phyloP scores from a whole-genome alignment of 2,329 filamentous ascomycete genomes.

The Xylaria arbuscula region DNA sequence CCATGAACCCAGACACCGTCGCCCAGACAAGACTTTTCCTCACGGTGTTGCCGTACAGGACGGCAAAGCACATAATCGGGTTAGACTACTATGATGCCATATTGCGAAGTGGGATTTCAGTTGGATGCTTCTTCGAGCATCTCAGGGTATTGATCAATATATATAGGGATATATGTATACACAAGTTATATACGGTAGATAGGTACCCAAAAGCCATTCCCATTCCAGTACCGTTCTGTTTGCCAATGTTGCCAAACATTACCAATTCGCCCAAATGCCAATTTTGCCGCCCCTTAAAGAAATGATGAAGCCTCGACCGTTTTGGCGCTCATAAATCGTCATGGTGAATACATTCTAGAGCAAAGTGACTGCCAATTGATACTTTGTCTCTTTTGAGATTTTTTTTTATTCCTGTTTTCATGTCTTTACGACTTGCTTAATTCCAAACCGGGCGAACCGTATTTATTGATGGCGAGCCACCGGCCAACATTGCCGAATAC shows the following conservation, averaged over 20 bases:
- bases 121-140: neutral
- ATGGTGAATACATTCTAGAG: constrained; percentile 8
- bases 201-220: neutral
- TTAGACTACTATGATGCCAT: too few relatives aligned
- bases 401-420: neutral
- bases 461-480: constrained; percentile 70
- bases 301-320: constrained; percentile 9
- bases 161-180: constrained; percentile 10
- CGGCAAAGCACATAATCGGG: neutral
- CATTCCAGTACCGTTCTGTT: neutral
- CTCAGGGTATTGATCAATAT: constrained; percentile 7
- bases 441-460: constrained; percentile 57
- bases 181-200: constrained; percentile 16
- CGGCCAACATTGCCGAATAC: constrained; percentile 97
- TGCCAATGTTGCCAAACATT: constrained; percentile 3
- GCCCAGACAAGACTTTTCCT: too few relatives aligned
- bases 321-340: constrained; percentile 21
- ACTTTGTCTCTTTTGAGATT: neutral
- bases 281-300: constrained; percentile 8
- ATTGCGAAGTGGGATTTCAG: neutral
- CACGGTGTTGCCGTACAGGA: too few relatives aligned
- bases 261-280: constrained; percentile 22
- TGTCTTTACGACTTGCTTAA: constrained; percentile 51
- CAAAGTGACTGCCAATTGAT: neutral
- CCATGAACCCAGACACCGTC: too few relatives aligned